Base-by-base conservation (phyloP, 108 stramenopile genomes). In the Bacterosira constricta region DNA sequence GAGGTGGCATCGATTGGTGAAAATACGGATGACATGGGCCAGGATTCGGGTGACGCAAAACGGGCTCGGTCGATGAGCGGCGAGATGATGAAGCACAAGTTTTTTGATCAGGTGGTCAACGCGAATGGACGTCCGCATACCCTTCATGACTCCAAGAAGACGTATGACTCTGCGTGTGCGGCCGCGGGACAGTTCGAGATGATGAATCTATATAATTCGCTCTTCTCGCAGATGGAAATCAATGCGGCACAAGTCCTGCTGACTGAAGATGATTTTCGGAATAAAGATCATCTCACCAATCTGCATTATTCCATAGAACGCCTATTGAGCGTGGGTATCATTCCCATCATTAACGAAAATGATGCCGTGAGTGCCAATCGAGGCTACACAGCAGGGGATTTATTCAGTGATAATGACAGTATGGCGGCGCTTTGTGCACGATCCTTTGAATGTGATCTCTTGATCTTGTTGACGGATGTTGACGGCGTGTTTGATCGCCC, bases 171-270 rank as follows among this genome's bases (percentile, higher is more conserved):
- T 21, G 95, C 97, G 11, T 97, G 94, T 80, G 98, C 98, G 27
- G 97, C 98, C n/a, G 98, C 98, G 23, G 98, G 98, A 30, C 98
- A 98, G 65, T 93, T 98, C 50, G 96, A 96, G 67, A 88, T 98
- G 90, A 98, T 98, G 98, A 95, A 92, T 56, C 68, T 98, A 49
- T 98, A 98, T 58, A 83, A 83, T 23, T 85, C 85, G 38, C 86
- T 98, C 17, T 97, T 98, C 73, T 75, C 65, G 25, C 93, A 95
- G 64, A 83, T 79, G 62, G 96, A 96, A 71, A 80, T 95, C 30
- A 69, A 90, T 2, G 82, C 93, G 26, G 93, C 93, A 1, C 96
- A 98, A 71, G 82, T 98, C 57, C 83, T 98, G 38, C 76, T 97
- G 52, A 97, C 98, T 3, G 89, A 91, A 70, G 78, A 79, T 32